Evolutionary conservation across 768 basidiomycete genomes (phyloP), one percentile per base, ranked within the genome.

Genomic region (Coprinopsis sp.): DNA sequence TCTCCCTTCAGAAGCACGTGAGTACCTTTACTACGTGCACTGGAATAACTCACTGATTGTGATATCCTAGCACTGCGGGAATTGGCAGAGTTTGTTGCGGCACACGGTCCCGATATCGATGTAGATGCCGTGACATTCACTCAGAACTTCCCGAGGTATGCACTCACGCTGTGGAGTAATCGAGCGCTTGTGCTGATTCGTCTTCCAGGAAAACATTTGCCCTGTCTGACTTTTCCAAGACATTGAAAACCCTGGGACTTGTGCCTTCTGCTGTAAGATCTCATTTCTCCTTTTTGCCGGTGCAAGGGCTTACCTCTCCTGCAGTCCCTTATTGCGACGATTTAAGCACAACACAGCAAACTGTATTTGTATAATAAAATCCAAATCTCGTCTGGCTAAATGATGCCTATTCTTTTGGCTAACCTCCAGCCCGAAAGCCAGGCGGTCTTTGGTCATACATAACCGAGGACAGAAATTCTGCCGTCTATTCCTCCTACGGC

Each of bases 21-120:
- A 56, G 85, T 74, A 7, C 24, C 27, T 14, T 27, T 22, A 38
- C 24, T 37, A 37, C n/a, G 18, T 45, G 27, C 10, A 22, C 10
- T 43, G n/a, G 36, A 31, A 18, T 53, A 11, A 40, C 24, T 24
- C 22, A 33, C 44, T 44, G 24, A 50, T 14, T n/a, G n/a, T n/a
- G n/a, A n/a, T 33, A 13, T 37, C 16, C 11, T 55, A 94, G 92
- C 87, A 2, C 71, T 96, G 37, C 74, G 77, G 0, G 87, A 87
- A 54, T 91, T 95, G 1, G 91, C 92, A 18, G 91, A 95, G 65
- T 94, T 73, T 60, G 63, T 95, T 25, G 92, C 91, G 3, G 79
- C 78, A 0, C 91, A 95, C 64, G 74, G 72, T 21, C 59, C 87
- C 25, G 56, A 64, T 2, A 77, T 91, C 18, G 79, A 84, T 55